Evolutionary conservation across 2,329 filamentous ascomycete species (phyloP).

Genomic region (Decorospora gaudefroyi): DNA sequence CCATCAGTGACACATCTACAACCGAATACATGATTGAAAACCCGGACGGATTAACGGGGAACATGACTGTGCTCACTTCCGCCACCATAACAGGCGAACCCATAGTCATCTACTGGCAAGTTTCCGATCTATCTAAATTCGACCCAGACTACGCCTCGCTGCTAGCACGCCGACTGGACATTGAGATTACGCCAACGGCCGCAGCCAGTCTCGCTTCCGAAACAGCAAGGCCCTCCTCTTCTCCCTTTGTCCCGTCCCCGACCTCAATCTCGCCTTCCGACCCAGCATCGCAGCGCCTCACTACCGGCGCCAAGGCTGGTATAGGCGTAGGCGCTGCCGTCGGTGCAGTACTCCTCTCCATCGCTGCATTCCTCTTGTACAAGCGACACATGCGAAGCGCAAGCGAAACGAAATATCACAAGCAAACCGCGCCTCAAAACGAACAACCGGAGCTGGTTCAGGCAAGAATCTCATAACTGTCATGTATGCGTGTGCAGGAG

Average conservation of each 20-base stretch:
- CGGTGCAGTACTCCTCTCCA: neutral
- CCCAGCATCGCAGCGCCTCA: neutral
- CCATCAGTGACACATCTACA: no score
- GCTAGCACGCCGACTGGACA: neutral
- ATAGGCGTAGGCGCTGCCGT: neutral
- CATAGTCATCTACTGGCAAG: neutral
- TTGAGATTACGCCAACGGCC: neutral
- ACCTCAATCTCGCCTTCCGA: neutral
- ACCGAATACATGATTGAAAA: neutral
- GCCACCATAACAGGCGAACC: neutral
- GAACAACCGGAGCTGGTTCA: constrained; percentile 4
- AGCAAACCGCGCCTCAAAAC: neutral
- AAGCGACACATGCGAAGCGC: neutral
- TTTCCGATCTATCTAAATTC: neutral
- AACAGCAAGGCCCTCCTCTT: no score
- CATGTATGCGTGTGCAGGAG: no score
- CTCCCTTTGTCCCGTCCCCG: neutral
- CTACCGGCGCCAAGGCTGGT: constrained; percentile 1
- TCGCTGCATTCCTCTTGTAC: neutral
- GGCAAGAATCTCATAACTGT: neutral
- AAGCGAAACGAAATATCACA: neutral
- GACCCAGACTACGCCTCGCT: neutral
- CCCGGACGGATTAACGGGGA: neutral
- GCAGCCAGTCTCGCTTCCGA: neutral
- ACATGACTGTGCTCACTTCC: neutral